These are phyloP conservation scores for Senecio squalidus DNA, from an alignment of 140 eudicot species.

Conservation along the genomic window DNA sequence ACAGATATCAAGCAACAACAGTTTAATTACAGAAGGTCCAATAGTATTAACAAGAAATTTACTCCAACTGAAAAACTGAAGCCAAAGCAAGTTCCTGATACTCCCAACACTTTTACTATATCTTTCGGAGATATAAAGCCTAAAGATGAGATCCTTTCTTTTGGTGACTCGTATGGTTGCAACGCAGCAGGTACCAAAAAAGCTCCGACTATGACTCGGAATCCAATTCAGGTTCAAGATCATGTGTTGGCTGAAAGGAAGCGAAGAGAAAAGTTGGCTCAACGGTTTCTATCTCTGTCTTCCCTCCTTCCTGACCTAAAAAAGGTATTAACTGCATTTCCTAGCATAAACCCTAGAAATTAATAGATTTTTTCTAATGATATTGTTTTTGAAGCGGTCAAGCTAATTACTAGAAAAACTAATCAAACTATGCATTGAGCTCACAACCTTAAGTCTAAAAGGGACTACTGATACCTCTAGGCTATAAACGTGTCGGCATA, in stretches of 20 bases:
- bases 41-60: conserved; percentile 11
- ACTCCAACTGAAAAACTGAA: conserved; percentile 23
- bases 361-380: no score
- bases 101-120: conserved; percentile 32
- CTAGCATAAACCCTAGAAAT: neutral
- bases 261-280: conserved; percentile 49
- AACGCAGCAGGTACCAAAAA: conserved; percentile 13
- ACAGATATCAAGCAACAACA: conserved; percentile 26
- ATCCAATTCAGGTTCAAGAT: conserved; percentile 46
- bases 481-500: no score
- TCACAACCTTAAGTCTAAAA: no score
- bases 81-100: conserved; percentile 20
- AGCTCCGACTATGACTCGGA: conserved; percentile 23
- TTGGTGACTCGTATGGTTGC: conserved; percentile 31
- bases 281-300: conserved; percentile 49
- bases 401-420: no score
- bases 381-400: neutral
- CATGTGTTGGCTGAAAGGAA: conserved; percentile 59
- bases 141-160: conserved; percentile 36
- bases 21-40: conserved; percentile 16
- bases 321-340: conserved; percentile 31
- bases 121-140: conserved; percentile 37
- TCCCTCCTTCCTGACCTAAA: conserved; percentile 57
- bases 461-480: no score
- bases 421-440: no score